Conservation (phyloP, 176 grass and related monocot species). For the Puccinellia tenuiflora region DNA sequence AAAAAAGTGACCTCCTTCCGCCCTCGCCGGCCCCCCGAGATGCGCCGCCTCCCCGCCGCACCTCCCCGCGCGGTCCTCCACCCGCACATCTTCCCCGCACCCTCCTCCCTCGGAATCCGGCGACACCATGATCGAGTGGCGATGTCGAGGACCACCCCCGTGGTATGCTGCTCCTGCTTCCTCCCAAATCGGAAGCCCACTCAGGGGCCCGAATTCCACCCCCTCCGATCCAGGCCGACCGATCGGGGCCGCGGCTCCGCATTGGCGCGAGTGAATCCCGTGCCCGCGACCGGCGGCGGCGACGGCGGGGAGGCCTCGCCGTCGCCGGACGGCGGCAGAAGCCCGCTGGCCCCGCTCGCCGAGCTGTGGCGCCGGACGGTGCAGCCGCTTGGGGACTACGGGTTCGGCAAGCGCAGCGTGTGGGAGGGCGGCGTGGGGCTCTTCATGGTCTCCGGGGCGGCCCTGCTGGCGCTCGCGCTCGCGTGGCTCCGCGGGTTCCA, state of each 20-base stretch:
- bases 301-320: constrained; percentile 1
- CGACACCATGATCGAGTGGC: neutral
- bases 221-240: neutral
- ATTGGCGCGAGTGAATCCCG: neutral
- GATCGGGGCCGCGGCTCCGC: neutral
- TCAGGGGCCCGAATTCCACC: neutral
- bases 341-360: constrained; percentile 27
- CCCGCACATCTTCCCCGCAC: neutral
- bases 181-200: neutral
- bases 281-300: neutral
- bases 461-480: constrained; percentile 60
- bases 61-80: neutral
- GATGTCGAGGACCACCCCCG: neutral
- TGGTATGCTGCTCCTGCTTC: neutral
- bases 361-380: constrained; percentile 68
- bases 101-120: neutral
- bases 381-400: constrained; percentile 75
- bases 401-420: constrained; percentile 79
- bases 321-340: neutral
- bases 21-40: neutral
- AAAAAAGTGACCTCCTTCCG: neutral
- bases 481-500: constrained; percentile 85
- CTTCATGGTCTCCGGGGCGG: constrained; percentile 89
- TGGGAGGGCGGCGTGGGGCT: constrained; percentile 98
- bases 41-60: neutral